A percentile compares a stretch with the other conserved stretches of the same genome.
Conservation (phyloP, 257 asterid species). For the Thymus quinquecostatus region DNA sequence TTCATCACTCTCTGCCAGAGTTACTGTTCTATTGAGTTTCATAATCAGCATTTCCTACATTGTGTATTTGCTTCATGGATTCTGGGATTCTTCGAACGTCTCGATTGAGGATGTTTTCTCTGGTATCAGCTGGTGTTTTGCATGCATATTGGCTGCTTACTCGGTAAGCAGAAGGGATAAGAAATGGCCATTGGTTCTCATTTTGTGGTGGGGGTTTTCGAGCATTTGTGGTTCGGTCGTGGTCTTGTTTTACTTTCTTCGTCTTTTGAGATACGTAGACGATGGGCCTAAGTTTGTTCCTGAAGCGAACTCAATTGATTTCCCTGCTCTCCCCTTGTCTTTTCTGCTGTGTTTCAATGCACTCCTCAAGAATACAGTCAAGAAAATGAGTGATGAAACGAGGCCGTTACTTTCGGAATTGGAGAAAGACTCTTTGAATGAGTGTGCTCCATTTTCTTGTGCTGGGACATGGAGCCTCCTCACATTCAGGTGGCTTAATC, state of each 20-base stretch:
- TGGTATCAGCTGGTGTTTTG: slow-evolving; percentile 56
- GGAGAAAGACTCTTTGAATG: not conserved
- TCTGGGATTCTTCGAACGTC: slow-evolving; percentile 34
- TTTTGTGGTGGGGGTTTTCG: slow-evolving; percentile 72
- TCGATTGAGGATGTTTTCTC: slow-evolving; percentile 37
- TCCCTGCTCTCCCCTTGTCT: slow-evolving; percentile 57
- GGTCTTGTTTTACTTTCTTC: slow-evolving; percentile 37
- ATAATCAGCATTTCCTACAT: slow-evolving; percentile 43
- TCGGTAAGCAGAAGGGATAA: slow-evolving; percentile 34
- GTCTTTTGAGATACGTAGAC: slow-evolving; percentile 26
- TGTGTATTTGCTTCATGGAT: slow-evolving; percentile 47
- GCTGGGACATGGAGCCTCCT: slow-evolving; percentile 77
- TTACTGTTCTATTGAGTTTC: slow-evolving; percentile 49
- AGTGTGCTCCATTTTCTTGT: slow-evolving; percentile 48
- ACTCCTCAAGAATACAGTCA: slow-evolving; percentile 22
- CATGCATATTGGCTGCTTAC: slow-evolving; percentile 46
- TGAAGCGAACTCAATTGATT: slow-evolving; percentile 41
- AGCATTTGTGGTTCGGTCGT: slow-evolving; percentile 36
- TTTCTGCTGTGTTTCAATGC: slow-evolving; percentile 50
- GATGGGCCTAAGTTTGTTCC: slow-evolving; percentile 43
- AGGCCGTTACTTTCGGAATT: slow-evolving; percentile 49
- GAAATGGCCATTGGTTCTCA: slow-evolving; percentile 69
- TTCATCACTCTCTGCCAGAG: slow-evolving; percentile 39
- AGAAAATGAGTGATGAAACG: slow-evolving; percentile 34
- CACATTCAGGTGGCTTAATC: slow-evolving; percentile 82